phyloP scores from a whole-genome alignment of 257 asterid genomes.

The Nicotiana tomentosiformis region DNA sequence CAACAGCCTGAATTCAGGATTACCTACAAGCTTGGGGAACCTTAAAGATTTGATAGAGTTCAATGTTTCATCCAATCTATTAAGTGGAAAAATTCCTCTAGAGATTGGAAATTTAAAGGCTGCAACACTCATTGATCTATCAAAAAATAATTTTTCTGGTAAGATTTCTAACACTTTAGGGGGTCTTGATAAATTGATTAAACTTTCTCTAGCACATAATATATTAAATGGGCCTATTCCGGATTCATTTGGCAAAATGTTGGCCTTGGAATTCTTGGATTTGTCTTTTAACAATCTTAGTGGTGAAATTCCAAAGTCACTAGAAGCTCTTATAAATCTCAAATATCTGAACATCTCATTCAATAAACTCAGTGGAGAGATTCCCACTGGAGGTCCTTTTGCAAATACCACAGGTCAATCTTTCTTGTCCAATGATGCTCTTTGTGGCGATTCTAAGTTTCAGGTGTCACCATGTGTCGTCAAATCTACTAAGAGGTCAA shows the following conservation, averaged over 20 bases:
- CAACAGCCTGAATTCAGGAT: neutral
- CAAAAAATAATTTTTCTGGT: neutral
- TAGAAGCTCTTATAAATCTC: neutral
- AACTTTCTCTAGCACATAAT: neutral
- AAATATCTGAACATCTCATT: neutral
- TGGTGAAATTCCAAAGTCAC: neutral
- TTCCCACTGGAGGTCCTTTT: neutral
- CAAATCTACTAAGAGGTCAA: neutral
- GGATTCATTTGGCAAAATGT: neutral
- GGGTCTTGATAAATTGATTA: neutral
- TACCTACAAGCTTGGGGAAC: neutral
- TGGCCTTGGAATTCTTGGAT: neutral
- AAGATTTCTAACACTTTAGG: neutral
- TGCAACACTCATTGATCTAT: neutral
- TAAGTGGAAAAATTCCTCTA: neutral
- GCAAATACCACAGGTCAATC: neutral
- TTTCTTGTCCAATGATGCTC: neutral
- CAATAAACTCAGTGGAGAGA: slow-evolving; percentile 4
- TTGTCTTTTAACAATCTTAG: neutral
- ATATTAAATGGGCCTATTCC: neutral
- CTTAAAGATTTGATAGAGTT: neutral
- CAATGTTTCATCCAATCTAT: neutral
- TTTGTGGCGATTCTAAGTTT: neutral
- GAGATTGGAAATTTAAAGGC: neutral
- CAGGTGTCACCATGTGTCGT: neutral